Conservation (phyloP, 768 basidiomycete species). For the Termitomyces sp. region DNA sequence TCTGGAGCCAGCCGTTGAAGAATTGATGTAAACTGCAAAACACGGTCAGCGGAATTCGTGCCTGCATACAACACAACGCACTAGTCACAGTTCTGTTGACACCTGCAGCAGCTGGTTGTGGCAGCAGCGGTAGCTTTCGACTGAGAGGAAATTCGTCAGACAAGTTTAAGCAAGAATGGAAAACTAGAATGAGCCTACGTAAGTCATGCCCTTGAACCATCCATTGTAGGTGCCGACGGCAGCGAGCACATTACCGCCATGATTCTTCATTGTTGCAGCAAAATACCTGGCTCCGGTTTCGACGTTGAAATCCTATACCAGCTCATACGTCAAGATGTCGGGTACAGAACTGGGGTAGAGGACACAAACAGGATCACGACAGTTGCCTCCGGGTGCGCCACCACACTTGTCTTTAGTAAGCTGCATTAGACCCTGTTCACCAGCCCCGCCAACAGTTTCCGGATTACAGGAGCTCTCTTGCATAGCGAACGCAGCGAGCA, state of each 20-base stretch:
- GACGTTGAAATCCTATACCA: constrained; percentile 65
- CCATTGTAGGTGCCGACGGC: constrained; percentile 76
- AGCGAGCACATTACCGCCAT: constrained; percentile 47
- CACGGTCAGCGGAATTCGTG: background rate
- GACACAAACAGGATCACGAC: constrained; percentile 36
- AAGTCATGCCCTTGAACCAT: constrained; percentile 56
- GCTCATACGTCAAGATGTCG: background rate
- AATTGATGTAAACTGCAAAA: constrained; percentile 54
- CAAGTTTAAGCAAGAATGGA: background rate
- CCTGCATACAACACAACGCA: constrained; percentile 27
- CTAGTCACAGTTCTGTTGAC: constrained; percentile 89
- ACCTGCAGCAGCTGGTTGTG: constrained; percentile 48
- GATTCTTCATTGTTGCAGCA: constrained; percentile 36
- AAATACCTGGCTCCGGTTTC: constrained; percentile 59
- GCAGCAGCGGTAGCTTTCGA: constrained; percentile 53
- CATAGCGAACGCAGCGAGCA: constrained; percentile 85
- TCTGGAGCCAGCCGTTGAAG: constrained; percentile 68
- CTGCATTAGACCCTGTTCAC: constrained; percentile 88
- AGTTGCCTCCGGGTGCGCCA: constrained; percentile 43
- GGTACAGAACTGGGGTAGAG: background rate
- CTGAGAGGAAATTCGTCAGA: constrained; percentile 23
- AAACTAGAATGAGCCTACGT: constrained; percentile 26
- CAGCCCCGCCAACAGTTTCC: constrained; percentile 59
- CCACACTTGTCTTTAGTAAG: constrained; percentile 74
- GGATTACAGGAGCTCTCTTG: constrained; percentile 77